A percentile compares a stretch with the other conserved stretches of the same genome.
These are phyloP conservation scores for Rozella allomycis DNA, from an alignment of 371 early-diverging fungal genomes.

Conservation along the genomic window DNA sequence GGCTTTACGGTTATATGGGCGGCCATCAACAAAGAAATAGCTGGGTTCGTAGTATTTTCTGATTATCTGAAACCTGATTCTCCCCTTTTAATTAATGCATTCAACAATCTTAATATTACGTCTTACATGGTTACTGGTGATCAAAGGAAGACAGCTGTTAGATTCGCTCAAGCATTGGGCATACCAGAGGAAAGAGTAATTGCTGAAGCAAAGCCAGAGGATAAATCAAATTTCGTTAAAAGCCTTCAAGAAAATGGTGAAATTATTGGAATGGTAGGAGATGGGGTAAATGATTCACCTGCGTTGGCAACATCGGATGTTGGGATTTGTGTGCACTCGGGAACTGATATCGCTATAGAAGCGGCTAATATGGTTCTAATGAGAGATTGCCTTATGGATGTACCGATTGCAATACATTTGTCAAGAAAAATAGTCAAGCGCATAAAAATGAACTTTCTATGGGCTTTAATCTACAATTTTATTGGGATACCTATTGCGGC, in stretches of 20 bases:
- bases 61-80: conserved; percentile 67
- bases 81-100: conserved; percentile 33
- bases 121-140: conserved; percentile 87
- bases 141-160: conserved; percentile 46
- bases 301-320: conserved; percentile 77
- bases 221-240: conserved; percentile 54
- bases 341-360: conserved; percentile 86
- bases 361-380: conserved; percentile 58
- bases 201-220: conserved; percentile 75
- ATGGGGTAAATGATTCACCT: conserved; percentile 96
- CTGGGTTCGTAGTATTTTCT: conserved; percentile 58
- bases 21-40: conserved; percentile 33
- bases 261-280: conserved; percentile 87
- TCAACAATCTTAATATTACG: conserved; percentile 43
- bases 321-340: conserved; percentile 80
- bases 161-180: conserved; percentile 43
- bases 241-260: conserved; percentile 34
- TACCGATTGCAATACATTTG: conserved; percentile 62
- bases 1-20: conserved; percentile 67
- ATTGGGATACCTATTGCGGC: conserved; percentile 80
- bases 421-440: conserved; percentile 56
- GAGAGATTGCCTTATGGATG: conserved; percentile 52
- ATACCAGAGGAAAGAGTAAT: conserved; percentile 47
- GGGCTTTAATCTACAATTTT: conserved; percentile 73
- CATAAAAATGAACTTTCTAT: conserved; percentile 59